A percentile compares a stretch with the other conserved stretches of the same genome.
phyloP scores from a whole-genome alignment of 176 grass and related monocot species.

The Paspalum notatum region DNA sequence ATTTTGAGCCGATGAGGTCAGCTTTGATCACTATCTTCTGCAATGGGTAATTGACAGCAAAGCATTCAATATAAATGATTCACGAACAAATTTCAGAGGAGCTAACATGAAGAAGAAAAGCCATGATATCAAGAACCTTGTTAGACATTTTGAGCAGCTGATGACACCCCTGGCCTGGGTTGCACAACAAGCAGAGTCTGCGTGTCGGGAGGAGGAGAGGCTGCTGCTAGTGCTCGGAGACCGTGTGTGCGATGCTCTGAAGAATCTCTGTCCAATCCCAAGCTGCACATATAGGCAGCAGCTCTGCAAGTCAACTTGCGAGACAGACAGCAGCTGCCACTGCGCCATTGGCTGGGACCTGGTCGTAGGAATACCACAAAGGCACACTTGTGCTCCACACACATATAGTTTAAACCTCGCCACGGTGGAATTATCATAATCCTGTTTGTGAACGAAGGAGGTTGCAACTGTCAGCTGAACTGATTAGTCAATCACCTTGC shows the following conservation, averaged over 20 bases:
- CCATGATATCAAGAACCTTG: slow-evolving; percentile 19
- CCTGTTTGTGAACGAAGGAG: neutral
- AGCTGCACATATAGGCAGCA: slow-evolving; percentile 14
- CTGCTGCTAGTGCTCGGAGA: neutral
- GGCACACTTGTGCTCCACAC: neutral
- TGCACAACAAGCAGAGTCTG: neutral
- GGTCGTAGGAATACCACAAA: slow-evolving; percentile 30
- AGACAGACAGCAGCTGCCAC: neutral
- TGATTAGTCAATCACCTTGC: neutral
- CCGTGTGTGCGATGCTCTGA: slow-evolving; percentile 2
- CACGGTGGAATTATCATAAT: neutral
- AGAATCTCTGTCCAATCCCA: neutral
- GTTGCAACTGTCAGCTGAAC: neutral
- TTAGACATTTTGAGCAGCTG: slow-evolving; percentile 36
- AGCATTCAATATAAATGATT: neutral
- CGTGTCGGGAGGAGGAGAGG: neutral
- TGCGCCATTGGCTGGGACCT: slow-evolving; percentile 21
- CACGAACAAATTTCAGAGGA: neutral
- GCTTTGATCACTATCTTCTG: slow-evolving; percentile 66
- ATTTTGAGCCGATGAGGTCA: slow-evolving; percentile 34
- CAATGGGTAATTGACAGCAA: neutral
- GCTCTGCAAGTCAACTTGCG: slow-evolving; percentile 9
- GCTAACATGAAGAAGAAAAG: neutral
- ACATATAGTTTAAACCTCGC: neutral
- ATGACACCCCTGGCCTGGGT: neutral